phyloP scores from a whole-genome alignment of 192 early-diverging fungal species.

The Umbelopsis sp. region DNA sequence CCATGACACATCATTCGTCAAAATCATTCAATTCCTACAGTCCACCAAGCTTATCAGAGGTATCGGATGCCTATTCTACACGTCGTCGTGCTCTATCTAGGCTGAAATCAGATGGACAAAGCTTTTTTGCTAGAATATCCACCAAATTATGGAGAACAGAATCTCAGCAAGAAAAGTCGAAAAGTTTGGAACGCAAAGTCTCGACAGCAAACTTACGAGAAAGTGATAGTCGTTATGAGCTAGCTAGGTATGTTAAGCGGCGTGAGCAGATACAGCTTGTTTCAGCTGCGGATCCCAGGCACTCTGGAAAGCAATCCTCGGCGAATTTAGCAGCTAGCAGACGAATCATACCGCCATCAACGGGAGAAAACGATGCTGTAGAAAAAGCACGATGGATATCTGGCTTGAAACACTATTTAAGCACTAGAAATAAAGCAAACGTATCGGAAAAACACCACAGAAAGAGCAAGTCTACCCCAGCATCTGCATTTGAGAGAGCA shows the following conservation, averaged over 20 bases:
- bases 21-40: neutral
- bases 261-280: neutral
- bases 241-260: neutral
- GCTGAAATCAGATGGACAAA: slow-evolving; percentile 8
- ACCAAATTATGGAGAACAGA: neutral
- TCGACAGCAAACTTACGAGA: neutral
- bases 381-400: neutral
- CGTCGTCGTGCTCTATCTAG: neutral
- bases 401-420: neutral
- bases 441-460: neutral
- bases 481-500: neutral
- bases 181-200: neutral
- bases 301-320: neutral
- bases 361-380: neutral
- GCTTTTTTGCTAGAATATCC: neutral
- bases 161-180: neutral
- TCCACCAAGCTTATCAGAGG: neutral
- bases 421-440: neutral
- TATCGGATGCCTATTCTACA: neutral
- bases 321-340: neutral
- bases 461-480: neutral
- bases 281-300: neutral
- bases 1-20: neutral
- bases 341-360: neutral
- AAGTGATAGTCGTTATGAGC: neutral